These are phyloP conservation scores for Penstemon davidsonii DNA, from an alignment of 257 asterid genomes.

Conservation along the genomic window DNA sequence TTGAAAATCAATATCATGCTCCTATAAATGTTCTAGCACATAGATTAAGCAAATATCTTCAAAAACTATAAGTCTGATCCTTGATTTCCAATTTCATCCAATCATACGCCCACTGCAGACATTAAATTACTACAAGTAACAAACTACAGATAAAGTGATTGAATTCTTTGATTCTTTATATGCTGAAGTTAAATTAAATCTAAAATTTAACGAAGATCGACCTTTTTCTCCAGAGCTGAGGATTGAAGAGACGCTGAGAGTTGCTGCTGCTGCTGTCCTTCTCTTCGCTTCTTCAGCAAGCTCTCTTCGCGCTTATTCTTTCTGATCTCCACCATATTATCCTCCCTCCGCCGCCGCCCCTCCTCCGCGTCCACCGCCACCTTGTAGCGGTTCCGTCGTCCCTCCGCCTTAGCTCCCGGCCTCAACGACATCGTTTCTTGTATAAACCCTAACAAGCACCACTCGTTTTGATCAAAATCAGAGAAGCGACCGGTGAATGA, in stretches of 20 bases:
- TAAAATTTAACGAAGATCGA: neutral
- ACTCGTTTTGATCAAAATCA: neutral
- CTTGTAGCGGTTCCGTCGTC: slow-evolving; percentile 87
- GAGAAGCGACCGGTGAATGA: neutral
- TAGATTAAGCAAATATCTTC: neutral
- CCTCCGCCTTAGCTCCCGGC: slow-evolving; percentile 82
- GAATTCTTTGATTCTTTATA: too few relatives aligned
- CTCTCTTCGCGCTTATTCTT: slow-evolving; percentile 90
- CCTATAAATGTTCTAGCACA: slow-evolving; percentile 9
- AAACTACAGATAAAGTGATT: neutral
- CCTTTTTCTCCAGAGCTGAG: slow-evolving; percentile 71
- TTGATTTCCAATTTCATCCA: slow-evolving; percentile 4
- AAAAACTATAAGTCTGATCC: neutral
- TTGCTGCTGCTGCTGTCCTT: slow-evolving; percentile 67
- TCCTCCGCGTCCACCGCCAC: slow-evolving; percentile 96
- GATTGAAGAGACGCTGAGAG: slow-evolving; percentile 51
- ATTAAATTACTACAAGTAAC: neutral
- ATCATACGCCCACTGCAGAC: slow-evolving; percentile 6
- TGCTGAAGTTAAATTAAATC: too few relatives aligned
- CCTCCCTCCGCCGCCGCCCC: slow-evolving; percentile 92
- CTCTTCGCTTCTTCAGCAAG: slow-evolving; percentile 86
- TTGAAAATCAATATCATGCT: neutral
- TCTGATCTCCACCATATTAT: slow-evolving; percentile 96
- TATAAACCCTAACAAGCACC: slow-evolving; percentile 6
- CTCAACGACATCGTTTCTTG: slow-evolving; percentile 76